A percentile compares a stretch with the other conserved stretches of the same genome.
Evolutionary conservation across 2,329 filamentous ascomycete species (phyloP).

Genomic region (Trichoderma afroharzianum): DNA sequence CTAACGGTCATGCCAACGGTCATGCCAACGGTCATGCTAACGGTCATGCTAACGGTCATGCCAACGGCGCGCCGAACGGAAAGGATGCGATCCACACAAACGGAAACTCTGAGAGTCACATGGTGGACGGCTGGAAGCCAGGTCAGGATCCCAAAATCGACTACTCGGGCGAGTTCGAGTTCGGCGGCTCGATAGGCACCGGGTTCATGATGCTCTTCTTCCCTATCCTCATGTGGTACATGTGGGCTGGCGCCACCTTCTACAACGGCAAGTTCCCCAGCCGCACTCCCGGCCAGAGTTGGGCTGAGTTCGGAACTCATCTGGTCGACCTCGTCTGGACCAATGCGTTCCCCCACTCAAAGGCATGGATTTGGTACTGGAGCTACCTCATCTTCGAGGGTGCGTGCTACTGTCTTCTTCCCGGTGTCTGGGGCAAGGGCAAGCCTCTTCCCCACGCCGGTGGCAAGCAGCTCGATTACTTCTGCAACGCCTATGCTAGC

Average conservation of each 20-base stretch:
- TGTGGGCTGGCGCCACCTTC: constrained; percentile 95
- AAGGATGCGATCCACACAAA: constrained; percentile 20
- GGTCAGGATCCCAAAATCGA: constrained; percentile 61
- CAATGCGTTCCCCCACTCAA: constrained; percentile 75
- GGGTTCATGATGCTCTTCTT: constrained; percentile 85
- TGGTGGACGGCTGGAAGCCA: constrained; percentile 55
- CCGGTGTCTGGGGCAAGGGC: constrained; percentile 82
- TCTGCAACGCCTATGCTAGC: constrained; percentile 84
- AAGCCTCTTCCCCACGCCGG: constrained; percentile 80
- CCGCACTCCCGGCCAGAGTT: constrained; percentile 62
- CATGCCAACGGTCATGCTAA: neutral
- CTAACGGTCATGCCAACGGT: neutral
- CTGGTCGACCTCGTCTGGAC: constrained; percentile 72
- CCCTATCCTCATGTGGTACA: constrained; percentile 96
- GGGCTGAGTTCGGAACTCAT: constrained; percentile 67
- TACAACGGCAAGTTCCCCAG: constrained; percentile 80
- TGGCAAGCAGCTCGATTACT: constrained; percentile 86
- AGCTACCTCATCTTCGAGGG: constrained; percentile 82
- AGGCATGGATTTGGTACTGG: constrained; percentile 95
- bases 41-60: constrained; percentile 16
- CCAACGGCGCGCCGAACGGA: constrained; percentile 22
- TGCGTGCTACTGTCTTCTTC: constrained; percentile 77
- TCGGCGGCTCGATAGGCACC: constrained; percentile 82
- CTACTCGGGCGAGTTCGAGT: constrained; percentile 68
- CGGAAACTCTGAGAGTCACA: constrained; percentile 22